Percentiles rank a stretch among this genome's conserved stretches.
These are phyloP conservation scores for Candida suzukii DNA, from an alignment of 805 yeast genomes.

Conservation along the genomic window DNA sequence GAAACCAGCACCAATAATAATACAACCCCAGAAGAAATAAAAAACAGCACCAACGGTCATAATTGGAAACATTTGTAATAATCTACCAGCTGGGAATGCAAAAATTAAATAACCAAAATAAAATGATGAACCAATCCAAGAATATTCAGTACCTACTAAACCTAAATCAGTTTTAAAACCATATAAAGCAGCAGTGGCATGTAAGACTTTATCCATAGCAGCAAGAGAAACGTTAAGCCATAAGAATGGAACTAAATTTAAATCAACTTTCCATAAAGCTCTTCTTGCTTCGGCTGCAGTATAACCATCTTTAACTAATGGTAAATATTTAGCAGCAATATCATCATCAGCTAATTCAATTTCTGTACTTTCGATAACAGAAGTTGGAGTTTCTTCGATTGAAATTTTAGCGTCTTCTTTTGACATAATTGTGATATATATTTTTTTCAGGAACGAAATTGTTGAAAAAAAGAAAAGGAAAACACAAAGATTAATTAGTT, in stretches of 20 bases:
- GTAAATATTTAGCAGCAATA: slow-evolving; percentile 13
- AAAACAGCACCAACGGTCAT: slow-evolving; percentile 24
- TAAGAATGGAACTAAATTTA: slow-evolving; percentile 42
- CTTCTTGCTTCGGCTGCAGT: slow-evolving; percentile 13
- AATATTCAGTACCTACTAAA: slow-evolving; percentile 26
- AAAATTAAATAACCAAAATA: slow-evolving; percentile 28
- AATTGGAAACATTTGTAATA: slow-evolving; percentile 28
- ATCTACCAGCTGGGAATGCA: slow-evolving; percentile 31
- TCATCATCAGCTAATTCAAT: slow-evolving; percentile 5
- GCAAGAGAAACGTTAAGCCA: slow-evolving; percentile 43
- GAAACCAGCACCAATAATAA: slow-evolving; percentile 37
- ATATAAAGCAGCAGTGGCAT: slow-evolving; percentile 31
- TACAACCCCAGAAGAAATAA: slow-evolving; percentile 29
- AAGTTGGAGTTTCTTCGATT: neutral
- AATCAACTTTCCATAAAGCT: slow-evolving; percentile 38
- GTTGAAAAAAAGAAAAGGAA: too few relatives aligned
- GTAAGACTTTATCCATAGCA: slow-evolving; percentile 50
- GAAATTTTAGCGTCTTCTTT: too few relatives aligned
- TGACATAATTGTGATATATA: too few relatives aligned
- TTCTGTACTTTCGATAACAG: neutral
- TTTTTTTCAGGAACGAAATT: too few relatives aligned
- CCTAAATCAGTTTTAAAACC: slow-evolving; percentile 31
- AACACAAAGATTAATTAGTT: too few relatives aligned
- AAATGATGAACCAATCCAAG: slow-evolving; percentile 28
- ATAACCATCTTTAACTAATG: slow-evolving; percentile 12